Base-by-base conservation (phyloP, 768 basidiomycete genomes). In the Lentinula raphanica region DNA sequence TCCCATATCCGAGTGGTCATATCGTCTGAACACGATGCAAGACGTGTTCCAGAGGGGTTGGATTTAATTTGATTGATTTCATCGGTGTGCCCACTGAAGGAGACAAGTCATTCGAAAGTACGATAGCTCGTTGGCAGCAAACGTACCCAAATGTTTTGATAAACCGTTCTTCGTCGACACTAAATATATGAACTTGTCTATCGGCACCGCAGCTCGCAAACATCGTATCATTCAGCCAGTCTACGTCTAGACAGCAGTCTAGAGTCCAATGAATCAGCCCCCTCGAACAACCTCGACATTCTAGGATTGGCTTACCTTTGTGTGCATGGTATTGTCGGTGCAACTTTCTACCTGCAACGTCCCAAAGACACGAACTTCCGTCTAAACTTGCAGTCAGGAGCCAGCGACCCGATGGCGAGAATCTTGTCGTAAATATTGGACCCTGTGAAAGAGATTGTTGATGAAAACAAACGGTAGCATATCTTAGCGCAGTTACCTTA, bases 21-120 rank as follows among this genome's bases (percentile, higher is more conserved):
- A 62, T 94, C 92, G 65, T 94, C 92, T 0, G 92, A 90, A 68
- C 89, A 91, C 5, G 90, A 88, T 12, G 89, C 90, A 44, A 94
- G 66, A 40, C 81, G 79, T 29, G 86, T 89, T 36, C 80, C 74
- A n/a, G 79, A 73, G 15, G 81, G 74, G 60, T 88, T 92, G 62
- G 80, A 82, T 67, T 84, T 86, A 50, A 93, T 79, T 67, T 90
- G 85, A 64, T 90, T 93, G 61, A 94, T 79, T 68, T 94, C 92
- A 58, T 85, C 80, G 19, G 72, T 74, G 63, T 94, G 92, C 1
- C 89, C 90, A 36, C 88, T 90, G 60, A 13, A 48, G 11, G 12
- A n/a, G 21, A 23, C 40, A 53, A 39, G 19, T 13, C 51, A 38
- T n/a, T 6, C 9, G 3, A 5, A 0, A 27, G 5, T 35, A 12